These are phyloP conservation scores for Penicillium sp. DNA, from an alignment of 2,329 filamentous ascomycete genomes.

Conservation along the genomic window DNA sequence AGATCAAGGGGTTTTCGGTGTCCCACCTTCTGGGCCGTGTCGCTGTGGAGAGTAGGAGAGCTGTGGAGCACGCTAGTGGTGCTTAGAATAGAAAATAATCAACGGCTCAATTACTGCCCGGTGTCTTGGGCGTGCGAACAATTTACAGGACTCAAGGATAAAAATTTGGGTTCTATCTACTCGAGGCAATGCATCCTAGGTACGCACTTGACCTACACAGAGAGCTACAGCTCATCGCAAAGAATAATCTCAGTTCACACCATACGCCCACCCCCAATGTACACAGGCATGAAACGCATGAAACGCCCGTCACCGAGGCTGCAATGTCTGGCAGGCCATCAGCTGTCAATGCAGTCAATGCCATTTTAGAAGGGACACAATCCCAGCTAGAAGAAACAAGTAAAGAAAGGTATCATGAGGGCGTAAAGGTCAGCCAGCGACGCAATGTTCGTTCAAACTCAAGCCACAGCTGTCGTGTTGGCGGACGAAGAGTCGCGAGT, in stretches of 20 bases:
- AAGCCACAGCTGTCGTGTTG: constrained; percentile 32
- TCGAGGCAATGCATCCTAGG: too few relatives aligned
- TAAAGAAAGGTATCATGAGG: constrained; percentile 10
- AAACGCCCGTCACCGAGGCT: constrained; percentile 21
- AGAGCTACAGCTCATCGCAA: not conserved
- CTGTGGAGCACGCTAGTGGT: constrained; percentile 23
- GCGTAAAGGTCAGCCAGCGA: constrained; percentile 12
- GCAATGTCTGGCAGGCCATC: not conserved
- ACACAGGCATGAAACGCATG: constrained; percentile 2
- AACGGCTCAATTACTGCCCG: too few relatives aligned
- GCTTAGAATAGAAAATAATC: constrained; percentile 22
- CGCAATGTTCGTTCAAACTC: constrained; percentile 14
- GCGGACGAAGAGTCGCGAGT: constrained; percentile 27
- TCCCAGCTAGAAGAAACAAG: constrained; percentile 9
- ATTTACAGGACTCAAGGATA: not conserved
- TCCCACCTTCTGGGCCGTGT: constrained; percentile 25
- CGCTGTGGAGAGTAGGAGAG: constrained; percentile 24
- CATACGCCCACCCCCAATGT: constrained; percentile 8
- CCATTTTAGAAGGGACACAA: constrained; percentile 9
- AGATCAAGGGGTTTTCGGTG: constrained; percentile 11
- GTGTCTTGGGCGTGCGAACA: constrained; percentile 10
- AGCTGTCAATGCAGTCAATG: constrained; percentile 18
- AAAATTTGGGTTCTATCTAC: too few relatives aligned
- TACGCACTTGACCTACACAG: not conserved
- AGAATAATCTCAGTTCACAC: constrained; percentile 1